Evolutionary conservation across 108 stramenopile genomes (phyloP).

Genomic region (Nitzschia putrida): DNA sequence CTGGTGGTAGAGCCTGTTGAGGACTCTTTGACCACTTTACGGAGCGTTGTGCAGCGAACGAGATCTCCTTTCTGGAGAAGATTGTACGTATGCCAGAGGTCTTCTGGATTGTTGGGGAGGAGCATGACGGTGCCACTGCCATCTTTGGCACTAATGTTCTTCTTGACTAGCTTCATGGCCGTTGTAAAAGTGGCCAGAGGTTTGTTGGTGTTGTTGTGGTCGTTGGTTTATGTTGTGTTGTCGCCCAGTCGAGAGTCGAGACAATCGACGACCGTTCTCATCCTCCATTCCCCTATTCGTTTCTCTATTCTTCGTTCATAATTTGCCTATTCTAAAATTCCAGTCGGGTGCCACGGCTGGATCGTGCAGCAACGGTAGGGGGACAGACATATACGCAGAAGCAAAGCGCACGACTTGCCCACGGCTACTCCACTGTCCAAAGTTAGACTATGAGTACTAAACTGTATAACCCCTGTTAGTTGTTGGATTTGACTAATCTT

Average conservation of each 20-base stretch:
- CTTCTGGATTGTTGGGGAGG: conserved; percentile 92
- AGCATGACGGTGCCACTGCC: conserved; percentile 82
- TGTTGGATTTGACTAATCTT: background rate
- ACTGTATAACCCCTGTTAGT: too few relatives aligned
- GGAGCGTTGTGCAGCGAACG: conserved; percentile 90
- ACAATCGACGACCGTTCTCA: too few relatives aligned
- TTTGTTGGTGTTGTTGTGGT: background rate
- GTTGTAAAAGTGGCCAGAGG: background rate
- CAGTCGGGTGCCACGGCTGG: too few relatives aligned
- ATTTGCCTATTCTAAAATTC: too few relatives aligned
- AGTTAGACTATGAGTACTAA: too few relatives aligned
- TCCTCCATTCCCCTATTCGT: too few relatives aligned
- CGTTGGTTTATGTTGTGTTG: background rate
- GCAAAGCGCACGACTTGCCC: too few relatives aligned
- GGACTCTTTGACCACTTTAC: conserved; percentile 93
- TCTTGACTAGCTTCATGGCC: conserved; percentile 76
- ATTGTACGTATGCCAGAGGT: conserved; percentile 98
- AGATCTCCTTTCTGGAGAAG: conserved; percentile 81
- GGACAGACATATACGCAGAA: too few relatives aligned
- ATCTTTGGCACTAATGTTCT: conserved; percentile 84
- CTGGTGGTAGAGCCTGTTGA: conserved; percentile 88
- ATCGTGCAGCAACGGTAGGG: too few relatives aligned
- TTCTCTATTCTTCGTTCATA: too few relatives aligned
- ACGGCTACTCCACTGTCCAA: too few relatives aligned
- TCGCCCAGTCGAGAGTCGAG: too few relatives aligned